A percentile compares a stretch with the other conserved stretches of the same genome.
These are phyloP conservation scores for Epicoccum sorghinum DNA, from an alignment of 2,329 filamentous ascomycete genomes.

Conservation along the genomic window DNA sequence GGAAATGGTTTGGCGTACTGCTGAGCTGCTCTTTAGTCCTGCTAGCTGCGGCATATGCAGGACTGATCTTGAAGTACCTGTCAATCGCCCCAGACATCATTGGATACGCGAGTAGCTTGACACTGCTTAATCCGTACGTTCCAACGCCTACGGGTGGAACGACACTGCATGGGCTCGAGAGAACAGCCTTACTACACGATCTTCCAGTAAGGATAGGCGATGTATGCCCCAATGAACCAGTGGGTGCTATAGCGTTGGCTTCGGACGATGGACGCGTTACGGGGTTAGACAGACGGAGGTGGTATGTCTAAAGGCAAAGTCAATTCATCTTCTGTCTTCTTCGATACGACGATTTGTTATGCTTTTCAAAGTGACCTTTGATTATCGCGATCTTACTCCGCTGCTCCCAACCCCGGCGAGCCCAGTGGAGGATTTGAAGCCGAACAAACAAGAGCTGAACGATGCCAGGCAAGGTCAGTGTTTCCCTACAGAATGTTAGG, in stretches of 20 bases:
- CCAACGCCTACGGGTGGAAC: slow-evolving; percentile 33
- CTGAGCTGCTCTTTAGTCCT: slow-evolving; percentile 33
- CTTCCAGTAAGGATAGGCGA: slow-evolving; percentile 36
- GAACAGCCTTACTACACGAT: slow-evolving; percentile 31
- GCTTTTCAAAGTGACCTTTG: not conserved
- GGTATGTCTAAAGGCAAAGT: slow-evolving; percentile 17
- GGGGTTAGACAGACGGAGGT: slow-evolving; percentile 27
- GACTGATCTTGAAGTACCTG: slow-evolving; percentile 34
- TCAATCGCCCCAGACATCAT: slow-evolving; percentile 38
- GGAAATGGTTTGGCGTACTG: slow-evolving; percentile 35
- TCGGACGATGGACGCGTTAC: slow-evolving; percentile 27
- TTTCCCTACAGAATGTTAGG: too few species aligned
- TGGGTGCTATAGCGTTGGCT: slow-evolving; percentile 37
- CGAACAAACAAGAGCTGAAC: too few species aligned
- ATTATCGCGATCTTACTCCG: too few species aligned
- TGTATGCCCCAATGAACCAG: slow-evolving; percentile 34
- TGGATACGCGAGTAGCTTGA: slow-evolving; percentile 32
- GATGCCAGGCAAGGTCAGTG: too few species aligned
- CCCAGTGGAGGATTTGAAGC: too few species aligned
- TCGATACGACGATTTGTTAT: not conserved
- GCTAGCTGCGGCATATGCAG: slow-evolving; percentile 32
- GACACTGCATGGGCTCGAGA: slow-evolving; percentile 34
- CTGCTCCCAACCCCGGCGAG: too few species aligned
- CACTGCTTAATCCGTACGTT: slow-evolving; percentile 34
- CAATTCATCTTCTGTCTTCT: too few species aligned